Base-by-base conservation (phyloP, 176 grass and related monocot species). In the Ensete glaucum region DNA sequence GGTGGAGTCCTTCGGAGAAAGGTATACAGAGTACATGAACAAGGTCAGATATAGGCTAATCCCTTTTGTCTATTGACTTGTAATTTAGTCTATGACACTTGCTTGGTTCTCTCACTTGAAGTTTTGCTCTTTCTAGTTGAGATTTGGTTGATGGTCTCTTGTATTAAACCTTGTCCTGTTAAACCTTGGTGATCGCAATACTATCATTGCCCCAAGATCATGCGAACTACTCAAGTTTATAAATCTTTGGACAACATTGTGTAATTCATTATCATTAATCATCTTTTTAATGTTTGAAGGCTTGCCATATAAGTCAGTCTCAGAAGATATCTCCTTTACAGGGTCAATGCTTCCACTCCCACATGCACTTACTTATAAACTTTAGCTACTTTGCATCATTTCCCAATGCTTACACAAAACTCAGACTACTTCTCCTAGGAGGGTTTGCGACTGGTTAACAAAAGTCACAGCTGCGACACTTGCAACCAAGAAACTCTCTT, bases 21-120 rank as follows among this genome's bases (percentile, higher is more conserved):
- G 49, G 34, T 80, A 80, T 53, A 73, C 15, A 52, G 57, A 80
- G 15, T 80, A 80, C 58, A 80, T 80, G 78, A 64, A 73, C 14
- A 80, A 80, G 78, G 78, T 80, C 15, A 73, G 78, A 20, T 80
- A 73, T 73, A 80, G 69, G 78, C 21, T 80, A 43, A 64, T 80
- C 73, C 78, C 78, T 54, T 62, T 80, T 29, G 34, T 80, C 49
- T 80, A 73, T 29, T 80, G 58, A 80, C 6, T 52, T 73, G 22
- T 56, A 56, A 73, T 71, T 56, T 20, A 73, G 12, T 19, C 29
- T 57, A 1, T 15, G 12, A 2, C 14, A 43, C 21, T 50, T 43
- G 15, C 2, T 26, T 3, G 1, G 12, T 15, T 9, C 54, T 23
- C 52, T 8, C 14, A 15, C 17, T 56, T 54, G 11, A 34, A 19